These are phyloP conservation scores for Colletotrichum tanaceti DNA, from an alignment of 2,329 filamentous ascomycete species.

Conservation along the genomic window DNA sequence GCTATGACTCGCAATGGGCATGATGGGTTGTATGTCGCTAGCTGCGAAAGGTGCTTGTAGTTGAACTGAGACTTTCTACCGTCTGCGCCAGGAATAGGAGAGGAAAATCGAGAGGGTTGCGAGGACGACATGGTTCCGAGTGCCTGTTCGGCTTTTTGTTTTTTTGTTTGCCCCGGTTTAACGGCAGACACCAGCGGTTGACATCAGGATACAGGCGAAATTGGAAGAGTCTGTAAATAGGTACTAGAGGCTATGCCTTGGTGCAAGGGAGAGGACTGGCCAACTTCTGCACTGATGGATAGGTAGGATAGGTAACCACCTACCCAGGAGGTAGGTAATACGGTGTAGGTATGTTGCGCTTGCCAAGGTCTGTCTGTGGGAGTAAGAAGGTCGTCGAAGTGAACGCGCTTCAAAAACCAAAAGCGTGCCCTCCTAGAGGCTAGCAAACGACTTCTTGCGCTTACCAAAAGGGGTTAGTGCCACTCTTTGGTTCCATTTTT, in stretches of 20 bases:
- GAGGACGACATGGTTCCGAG: conserved; percentile 39
- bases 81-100: conserved; percentile 25
- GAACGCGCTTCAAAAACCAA: conserved; percentile 23
- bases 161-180: background rate
- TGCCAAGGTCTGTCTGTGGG: background rate
- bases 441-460: background rate
- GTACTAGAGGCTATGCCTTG: too few species aligned
- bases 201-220: background rate
- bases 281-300: too few species aligned
- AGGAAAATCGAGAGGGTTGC: conserved; percentile 37
- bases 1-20: conserved; percentile 88
- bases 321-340: too few species aligned
- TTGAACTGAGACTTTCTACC: conserved; percentile 76
- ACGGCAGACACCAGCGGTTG: background rate
- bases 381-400: conserved; percentile 7
- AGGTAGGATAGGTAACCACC: too few species aligned
- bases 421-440: conserved; percentile 21
- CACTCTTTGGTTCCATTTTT: background rate
- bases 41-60: conserved; percentile 81
- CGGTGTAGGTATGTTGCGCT: background rate
- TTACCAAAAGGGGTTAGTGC: conserved; percentile 7
- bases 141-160: background rate
- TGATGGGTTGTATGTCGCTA: conserved; percentile 76
- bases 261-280: too few species aligned
- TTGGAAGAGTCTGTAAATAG: too few species aligned